These are phyloP conservation scores for Boletus tomentosulus DNA, from an alignment of 768 basidiomycete species.

Conservation along the genomic window DNA sequence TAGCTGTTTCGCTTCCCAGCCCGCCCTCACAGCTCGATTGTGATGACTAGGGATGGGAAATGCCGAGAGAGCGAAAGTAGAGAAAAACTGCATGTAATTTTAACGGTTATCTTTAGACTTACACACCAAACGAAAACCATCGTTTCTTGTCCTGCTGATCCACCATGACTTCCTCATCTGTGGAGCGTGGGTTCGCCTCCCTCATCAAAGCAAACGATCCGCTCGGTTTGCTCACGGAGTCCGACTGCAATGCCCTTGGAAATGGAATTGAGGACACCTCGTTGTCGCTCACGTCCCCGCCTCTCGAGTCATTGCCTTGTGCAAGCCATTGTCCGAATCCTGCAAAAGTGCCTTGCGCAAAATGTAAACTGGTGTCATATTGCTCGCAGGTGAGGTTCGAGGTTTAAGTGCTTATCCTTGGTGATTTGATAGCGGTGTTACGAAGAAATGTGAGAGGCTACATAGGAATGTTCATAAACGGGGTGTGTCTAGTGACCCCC, in stretches of 20 bases:
- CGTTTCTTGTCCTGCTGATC: too few species aligned
- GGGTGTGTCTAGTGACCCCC: conserved; percentile 14
- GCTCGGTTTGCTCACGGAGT: conserved; percentile 5
- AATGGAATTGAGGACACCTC: conserved; percentile 8
- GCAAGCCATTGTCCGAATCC: conserved; percentile 30
- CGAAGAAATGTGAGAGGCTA: conserved; percentile 36
- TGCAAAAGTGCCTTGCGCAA: conserved; percentile 20
- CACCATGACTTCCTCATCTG: conserved; percentile 11
- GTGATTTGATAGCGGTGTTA: background rate
- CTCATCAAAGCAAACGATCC: conserved; percentile 20
- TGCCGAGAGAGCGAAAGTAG: too few species aligned
- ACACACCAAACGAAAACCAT: too few species aligned
- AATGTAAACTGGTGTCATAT: conserved; percentile 40
- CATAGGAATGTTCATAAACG: conserved; percentile 37
- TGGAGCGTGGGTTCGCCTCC: conserved; percentile 6
- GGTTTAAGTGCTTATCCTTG: background rate
- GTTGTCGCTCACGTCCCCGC: conserved; percentile 18
- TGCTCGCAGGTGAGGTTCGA: conserved; percentile 33
- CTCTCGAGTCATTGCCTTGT: conserved; percentile 28
- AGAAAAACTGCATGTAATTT: too few species aligned
- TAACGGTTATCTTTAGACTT: too few species aligned
- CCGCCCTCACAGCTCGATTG: too few species aligned
- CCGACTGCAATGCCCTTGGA: conserved; percentile 20
- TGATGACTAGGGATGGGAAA: too few species aligned
- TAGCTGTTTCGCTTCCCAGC: too few species aligned